Base-by-base conservation (phyloP, 169 alveolate species). In the Plasmodium ovale region DNA sequence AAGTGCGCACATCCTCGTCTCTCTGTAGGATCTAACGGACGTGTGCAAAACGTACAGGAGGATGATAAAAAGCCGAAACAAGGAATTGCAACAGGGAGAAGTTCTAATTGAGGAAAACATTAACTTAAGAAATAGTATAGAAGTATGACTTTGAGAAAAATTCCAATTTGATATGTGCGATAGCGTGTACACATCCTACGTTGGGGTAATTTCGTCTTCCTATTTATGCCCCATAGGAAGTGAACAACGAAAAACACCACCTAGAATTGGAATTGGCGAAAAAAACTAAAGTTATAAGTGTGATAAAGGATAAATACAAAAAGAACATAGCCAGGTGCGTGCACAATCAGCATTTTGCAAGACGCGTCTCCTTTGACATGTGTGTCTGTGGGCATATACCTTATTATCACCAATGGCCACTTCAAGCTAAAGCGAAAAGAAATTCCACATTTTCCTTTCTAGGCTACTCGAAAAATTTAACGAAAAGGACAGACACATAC, bases 401-500 rank as follows among this genome's bases (percentile, higher is more conserved):
- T n/a, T n/a, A n/a, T 71, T 25, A 21, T 16, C 29, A 16, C 29
- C 68, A 44, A 44, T 1, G n/a, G 56, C 16, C 14, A 49, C 16
- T 49, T 49, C 6, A 10, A 58, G 16, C 12, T 54, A 16, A 54
- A 10, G 10, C 14, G 14, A 58, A 16, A n/a, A 58, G 10, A 25
- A 58, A 58, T 58, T 64, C 37, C 35, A 42, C 33, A 42, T 68
- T 49, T 39, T 16, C 49, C 7, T 74, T 25, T 53, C 3, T 70
- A 79, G 89, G 25, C 27, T 79, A 49, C 47, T 79, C 16, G 82
- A 79, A 14, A 79, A 79, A 19, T 79, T 64, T 42, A 59, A 79
- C 39, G 84, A 79, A 79, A 79, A 79, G 79, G 89, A 79, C 19
- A 79, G 37, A 65, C 51, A 51, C 71, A 64, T 79, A n/a, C 29